Conservation (phyloP, 1,139 yeast genomes). For the Hansenula sp. region DNA sequence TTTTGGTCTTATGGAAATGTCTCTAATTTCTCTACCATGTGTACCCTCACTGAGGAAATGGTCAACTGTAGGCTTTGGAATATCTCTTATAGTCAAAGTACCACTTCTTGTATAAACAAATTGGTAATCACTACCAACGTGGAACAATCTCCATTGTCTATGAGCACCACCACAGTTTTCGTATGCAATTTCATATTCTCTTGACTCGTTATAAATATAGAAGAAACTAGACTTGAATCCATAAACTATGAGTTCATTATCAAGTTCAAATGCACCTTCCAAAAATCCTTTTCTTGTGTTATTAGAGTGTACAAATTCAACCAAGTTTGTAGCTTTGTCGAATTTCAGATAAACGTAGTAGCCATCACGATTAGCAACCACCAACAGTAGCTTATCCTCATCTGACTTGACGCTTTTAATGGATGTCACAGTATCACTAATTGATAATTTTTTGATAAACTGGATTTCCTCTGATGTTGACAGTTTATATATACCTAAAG, state of each 20-base stretch:
- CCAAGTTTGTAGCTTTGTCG: conserved; percentile 7
- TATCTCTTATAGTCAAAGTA: conserved; percentile 28
- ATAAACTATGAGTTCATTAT: conserved; percentile 54
- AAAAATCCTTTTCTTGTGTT: conserved; percentile 70
- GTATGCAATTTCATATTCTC: conserved; percentile 62
- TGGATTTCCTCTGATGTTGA: conserved; percentile 20
- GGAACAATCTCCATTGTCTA: conserved; percentile 64
- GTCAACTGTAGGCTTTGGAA: conserved; percentile 23
- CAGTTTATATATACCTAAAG: conserved; percentile 53
- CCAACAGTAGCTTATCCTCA: conserved; percentile 19
- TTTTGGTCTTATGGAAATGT: conserved; percentile 44
- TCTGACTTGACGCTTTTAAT: conserved; percentile 33
- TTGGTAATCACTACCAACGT: conserved; percentile 24
- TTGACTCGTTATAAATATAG: conserved; percentile 79
- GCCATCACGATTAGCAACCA: conserved; percentile 64
- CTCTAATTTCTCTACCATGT: conserved; percentile 88
- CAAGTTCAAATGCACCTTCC: conserved; percentile 59
- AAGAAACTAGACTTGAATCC: conserved; percentile 83
- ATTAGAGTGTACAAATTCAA: conserved; percentile 47
- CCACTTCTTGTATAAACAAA: conserved; percentile 58
- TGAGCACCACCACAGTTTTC: conserved; percentile 93
- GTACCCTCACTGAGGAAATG: conserved; percentile 51
- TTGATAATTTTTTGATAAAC: conserved; percentile 44
- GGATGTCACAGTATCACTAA: conserved; percentile 76
- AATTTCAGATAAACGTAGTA: conserved; percentile 35